Base-by-base conservation (phyloP, 2,329 filamentous ascomycete species). In the Passalora sequoiae region DNA sequence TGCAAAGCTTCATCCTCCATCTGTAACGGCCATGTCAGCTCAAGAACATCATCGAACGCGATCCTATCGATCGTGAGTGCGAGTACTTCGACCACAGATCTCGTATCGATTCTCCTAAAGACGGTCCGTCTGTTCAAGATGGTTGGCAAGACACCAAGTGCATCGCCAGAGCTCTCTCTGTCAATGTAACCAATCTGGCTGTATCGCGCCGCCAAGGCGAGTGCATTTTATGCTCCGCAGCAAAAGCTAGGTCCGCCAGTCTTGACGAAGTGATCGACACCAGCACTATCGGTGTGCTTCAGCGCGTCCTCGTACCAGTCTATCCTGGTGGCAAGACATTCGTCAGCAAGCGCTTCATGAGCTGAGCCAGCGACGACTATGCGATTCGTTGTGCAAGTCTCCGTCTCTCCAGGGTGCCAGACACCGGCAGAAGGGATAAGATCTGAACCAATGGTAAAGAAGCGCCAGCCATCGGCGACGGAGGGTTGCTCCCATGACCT, bases 221-320 rank as follows among this genome's bases (percentile, higher is more conserved):
- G 43, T 46, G 22, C 43, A 46, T 19, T 24, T 40, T n/a, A 37
- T 20, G 28, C 43, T 46, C 22, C 49, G 53, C 6, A 44, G 33
- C 7, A 55, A 15, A 53, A 44, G 24, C 36, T 45, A 20, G 64
- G 66, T 10, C 72, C 69, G 9, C 71, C 69, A 16, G 69, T 64
- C 52, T 76, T 71, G 29, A 76, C 62, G 28, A 73, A 67, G 35
- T 71, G 66, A 47, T 75, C 70, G 3, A 64, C 65, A 30, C 68
- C 68, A 1, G 53, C 44, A 25, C 57, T 59, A 9, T 55, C 43
- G 0, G 70, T 72, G 4, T 71, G 59, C 7, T 66, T 65, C 35
- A 73, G 68, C 8, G 77, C 79, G 15, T 70, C 70, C 3, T 66
- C 60, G 6, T 78, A 77, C 81, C 80, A 84, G 41, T 75, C 70